Conservation (phyloP, 2,329 filamentous ascomycete species). For the Phialophora expanda region DNA sequence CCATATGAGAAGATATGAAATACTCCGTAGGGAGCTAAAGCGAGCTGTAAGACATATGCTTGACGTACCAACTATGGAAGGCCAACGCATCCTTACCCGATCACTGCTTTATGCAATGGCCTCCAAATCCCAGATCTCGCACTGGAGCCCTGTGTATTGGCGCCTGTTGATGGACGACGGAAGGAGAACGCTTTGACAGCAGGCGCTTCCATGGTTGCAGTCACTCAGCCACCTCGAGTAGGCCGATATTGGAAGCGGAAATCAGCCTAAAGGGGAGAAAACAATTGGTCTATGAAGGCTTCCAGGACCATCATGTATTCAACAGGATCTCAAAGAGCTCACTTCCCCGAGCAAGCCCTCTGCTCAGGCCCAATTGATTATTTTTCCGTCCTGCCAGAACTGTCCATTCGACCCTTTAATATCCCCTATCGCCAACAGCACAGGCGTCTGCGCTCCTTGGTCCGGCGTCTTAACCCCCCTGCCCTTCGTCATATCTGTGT, state of each 20-base stretch:
- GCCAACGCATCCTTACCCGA: background rate
- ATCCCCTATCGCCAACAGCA: conserved; percentile 51
- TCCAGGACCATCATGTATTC: background rate
- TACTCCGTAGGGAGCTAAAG: too few species aligned
- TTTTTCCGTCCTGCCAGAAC: conserved; percentile 50
- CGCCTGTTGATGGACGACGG: background rate
- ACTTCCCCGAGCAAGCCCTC: background rate
- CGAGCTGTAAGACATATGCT: too few species aligned
- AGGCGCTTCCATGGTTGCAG: background rate
- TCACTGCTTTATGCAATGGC: background rate
- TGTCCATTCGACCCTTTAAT: conserved; percentile 45
- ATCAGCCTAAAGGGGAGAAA: background rate
- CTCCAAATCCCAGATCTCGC: background rate
- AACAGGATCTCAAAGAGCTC: background rate
- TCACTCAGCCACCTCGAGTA: background rate
- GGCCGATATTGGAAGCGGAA: background rate
- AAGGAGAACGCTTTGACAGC: background rate
- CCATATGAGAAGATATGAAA: too few species aligned
- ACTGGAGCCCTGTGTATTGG: background rate
- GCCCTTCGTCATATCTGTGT: conserved; percentile 55
- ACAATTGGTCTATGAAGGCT: background rate
- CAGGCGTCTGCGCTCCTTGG: conserved; percentile 53
- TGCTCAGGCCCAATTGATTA: conserved; percentile 34
- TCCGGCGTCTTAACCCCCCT: conserved; percentile 50
- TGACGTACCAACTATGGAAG: background rate